Conservation (phyloP, 371 early-diverging fungal genomes). For the Umbelopsis sp. region DNA sequence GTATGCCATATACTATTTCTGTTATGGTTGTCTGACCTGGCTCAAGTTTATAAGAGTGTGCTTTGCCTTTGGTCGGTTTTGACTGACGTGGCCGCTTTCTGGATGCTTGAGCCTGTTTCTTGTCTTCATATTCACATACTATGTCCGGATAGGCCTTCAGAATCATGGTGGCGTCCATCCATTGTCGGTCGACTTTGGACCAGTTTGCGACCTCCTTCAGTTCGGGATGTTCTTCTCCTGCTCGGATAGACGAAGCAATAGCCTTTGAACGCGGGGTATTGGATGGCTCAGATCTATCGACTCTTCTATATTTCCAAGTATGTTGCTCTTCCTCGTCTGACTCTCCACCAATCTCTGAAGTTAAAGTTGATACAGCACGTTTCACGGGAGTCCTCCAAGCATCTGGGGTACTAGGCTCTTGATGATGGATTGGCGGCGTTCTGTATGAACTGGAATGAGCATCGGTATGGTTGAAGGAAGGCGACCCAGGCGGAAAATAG, state of each 20-base stretch:
- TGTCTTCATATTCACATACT: slow-evolving; percentile 22
- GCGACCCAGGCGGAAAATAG: neutral
- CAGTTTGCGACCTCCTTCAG: neutral
- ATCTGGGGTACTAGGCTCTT: neutral
- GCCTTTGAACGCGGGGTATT: neutral
- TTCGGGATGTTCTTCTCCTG: neutral
- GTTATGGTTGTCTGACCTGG: neutral
- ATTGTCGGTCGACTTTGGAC: slow-evolving; percentile 26
- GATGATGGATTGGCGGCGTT: no score
- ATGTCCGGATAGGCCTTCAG: slow-evolving; percentile 17
- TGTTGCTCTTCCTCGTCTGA: neutral
- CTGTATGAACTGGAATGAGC: no score
- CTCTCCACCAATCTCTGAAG: neutral
- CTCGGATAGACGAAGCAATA: neutral
- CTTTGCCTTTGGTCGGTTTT: neutral
- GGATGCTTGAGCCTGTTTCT: neutral
- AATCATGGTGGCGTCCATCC: slow-evolving; percentile 25
- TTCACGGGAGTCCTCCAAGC: neutral
- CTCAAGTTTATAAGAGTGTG: neutral
- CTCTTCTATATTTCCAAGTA: neutral
- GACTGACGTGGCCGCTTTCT: neutral
- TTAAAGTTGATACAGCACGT: neutral
- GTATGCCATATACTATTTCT: neutral
- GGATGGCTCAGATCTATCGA: neutral
- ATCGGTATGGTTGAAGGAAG: no score